Conservation (phyloP, 1,139 yeast species). For the Pichia sp. region DNA sequence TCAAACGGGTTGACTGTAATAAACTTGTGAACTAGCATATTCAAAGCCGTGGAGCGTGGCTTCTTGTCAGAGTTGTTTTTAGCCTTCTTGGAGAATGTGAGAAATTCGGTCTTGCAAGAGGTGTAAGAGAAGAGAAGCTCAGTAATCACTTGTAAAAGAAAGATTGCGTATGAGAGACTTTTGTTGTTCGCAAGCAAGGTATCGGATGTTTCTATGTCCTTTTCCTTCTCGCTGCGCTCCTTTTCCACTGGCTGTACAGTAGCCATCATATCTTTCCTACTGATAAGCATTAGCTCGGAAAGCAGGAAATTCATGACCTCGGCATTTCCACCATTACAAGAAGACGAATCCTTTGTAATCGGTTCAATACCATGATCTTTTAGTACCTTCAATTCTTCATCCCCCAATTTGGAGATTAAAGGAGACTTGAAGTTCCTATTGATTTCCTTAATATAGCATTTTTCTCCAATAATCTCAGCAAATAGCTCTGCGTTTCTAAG, state of each 20-base stretch:
- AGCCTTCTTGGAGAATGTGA: constrained; percentile 63
- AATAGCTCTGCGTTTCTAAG: constrained; percentile 53
- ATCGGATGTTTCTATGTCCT: constrained; percentile 21
- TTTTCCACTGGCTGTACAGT: constrained; percentile 9
- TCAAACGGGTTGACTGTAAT: constrained; percentile 47
- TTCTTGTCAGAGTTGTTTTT: constrained; percentile 33
- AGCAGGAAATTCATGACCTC: constrained; percentile 60
- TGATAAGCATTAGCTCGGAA: constrained; percentile 53
- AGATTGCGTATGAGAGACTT: constrained; percentile 59
- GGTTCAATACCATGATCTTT: constrained; percentile 19
- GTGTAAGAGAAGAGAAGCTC: constrained; percentile 77
- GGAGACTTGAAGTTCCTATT: constrained; percentile 31
- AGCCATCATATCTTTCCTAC: constrained; percentile 20
- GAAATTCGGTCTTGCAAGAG: constrained; percentile 72
- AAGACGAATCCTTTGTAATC: constrained; percentile 17
- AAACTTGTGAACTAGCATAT: constrained; percentile 69
- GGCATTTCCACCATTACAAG: constrained; percentile 30
- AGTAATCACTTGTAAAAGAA: constrained; percentile 57
- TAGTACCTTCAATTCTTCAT: constrained; percentile 18
- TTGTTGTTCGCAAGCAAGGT: constrained; percentile 28
- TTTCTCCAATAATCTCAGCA: constrained; percentile 46
- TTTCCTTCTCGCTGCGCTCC: constrained; percentile 23
- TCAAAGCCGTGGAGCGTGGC: constrained; percentile 72
- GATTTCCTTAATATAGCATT: constrained; percentile 43
- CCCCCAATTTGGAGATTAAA: constrained; percentile 14